These are phyloP conservation scores for Penicillium macrosclerotiorum DNA, from an alignment of 495 filamentous ascomycete species.

Conservation along the genomic window DNA sequence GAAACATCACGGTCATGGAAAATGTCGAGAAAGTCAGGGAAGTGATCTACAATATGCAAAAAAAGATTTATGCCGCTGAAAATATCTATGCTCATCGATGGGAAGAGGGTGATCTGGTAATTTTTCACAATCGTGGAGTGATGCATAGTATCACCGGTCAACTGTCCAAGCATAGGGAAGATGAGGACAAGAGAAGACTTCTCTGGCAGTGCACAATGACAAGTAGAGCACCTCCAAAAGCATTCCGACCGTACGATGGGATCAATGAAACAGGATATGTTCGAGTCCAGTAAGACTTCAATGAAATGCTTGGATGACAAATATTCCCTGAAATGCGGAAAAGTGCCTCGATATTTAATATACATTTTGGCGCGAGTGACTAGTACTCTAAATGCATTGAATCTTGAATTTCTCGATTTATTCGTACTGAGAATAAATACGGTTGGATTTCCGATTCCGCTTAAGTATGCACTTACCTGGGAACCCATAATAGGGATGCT, in stretches of 20 bases:
- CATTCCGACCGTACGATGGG: constrained; percentile 9
- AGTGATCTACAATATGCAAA: constrained; percentile 16
- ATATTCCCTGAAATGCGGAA: too few relatives aligned
- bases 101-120: constrained; percentile 13
- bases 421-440: too few relatives aligned
- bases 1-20: constrained; percentile 9
- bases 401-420: too few relatives aligned
- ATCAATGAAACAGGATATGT: constrained; percentile 8
- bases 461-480: too few relatives aligned
- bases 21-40: constrained; percentile 12
- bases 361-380: too few relatives aligned
- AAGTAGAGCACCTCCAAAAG: constrained; percentile 4
- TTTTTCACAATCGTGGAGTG: constrained; percentile 18
- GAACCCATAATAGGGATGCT: too few relatives aligned
- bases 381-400: too few relatives aligned
- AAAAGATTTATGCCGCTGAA: constrained; percentile 11
- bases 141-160: constrained; percentile 18
- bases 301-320: background rate
- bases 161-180: constrained; percentile 8
- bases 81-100: constrained; percentile 16
- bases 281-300: background rate
- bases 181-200: constrained; percentile 11
- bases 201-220: constrained; percentile 16
- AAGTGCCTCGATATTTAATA: too few relatives aligned
- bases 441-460: too few relatives aligned